A percentile compares a stretch with the other conserved stretches of the same genome.
Evolutionary conservation across 2,329 filamentous ascomycete species (phyloP).

Genomic region (Aspergillus neotritici): DNA sequence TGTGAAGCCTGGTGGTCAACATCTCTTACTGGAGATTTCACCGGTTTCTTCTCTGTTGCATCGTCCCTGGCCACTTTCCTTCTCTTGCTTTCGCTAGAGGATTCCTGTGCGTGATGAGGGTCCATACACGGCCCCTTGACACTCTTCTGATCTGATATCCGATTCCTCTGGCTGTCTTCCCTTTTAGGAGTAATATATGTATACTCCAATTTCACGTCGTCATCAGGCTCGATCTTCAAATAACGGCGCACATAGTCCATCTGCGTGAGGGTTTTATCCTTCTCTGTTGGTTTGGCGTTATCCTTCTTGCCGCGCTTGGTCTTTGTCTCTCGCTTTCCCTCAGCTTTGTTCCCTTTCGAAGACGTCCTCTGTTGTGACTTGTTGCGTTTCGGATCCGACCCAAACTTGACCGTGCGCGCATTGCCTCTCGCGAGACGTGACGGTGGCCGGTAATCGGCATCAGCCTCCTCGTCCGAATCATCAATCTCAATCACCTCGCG

Average conservation of each 20-base stretch:
- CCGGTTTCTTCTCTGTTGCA: conserved; percentile 3
- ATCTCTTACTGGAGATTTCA: neutral
- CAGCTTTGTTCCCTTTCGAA: conserved; percentile 3
- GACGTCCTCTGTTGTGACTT: conserved; percentile 15
- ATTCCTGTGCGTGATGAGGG: neutral
- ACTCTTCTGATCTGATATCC: neutral
- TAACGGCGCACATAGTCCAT: conserved; percentile 38
- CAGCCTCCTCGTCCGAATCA: conserved; percentile 20
- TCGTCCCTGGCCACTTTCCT: conserved; percentile 14
- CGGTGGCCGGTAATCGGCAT: conserved; percentile 17
- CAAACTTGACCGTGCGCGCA: conserved; percentile 7
- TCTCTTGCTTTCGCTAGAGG: conserved; percentile 15
- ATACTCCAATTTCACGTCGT: conserved; percentile 31
- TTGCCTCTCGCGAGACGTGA: conserved; percentile 8
- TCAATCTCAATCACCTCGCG: conserved; percentile 22
- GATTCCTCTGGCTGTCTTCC: neutral
- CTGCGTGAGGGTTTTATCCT: conserved; percentile 38
- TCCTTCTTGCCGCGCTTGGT: conserved; percentile 21
- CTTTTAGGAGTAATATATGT: conserved; percentile 21
- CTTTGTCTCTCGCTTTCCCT: conserved; percentile 16
- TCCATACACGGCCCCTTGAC: neutral
- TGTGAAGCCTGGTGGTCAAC: neutral
- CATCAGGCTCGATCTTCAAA: conserved; percentile 30
- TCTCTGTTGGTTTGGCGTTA: conserved; percentile 16
- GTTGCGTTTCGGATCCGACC: conserved; percentile 10